Conservation (phyloP, 352 stramenopile genomes). For the Pythium rishiriense region DNA sequence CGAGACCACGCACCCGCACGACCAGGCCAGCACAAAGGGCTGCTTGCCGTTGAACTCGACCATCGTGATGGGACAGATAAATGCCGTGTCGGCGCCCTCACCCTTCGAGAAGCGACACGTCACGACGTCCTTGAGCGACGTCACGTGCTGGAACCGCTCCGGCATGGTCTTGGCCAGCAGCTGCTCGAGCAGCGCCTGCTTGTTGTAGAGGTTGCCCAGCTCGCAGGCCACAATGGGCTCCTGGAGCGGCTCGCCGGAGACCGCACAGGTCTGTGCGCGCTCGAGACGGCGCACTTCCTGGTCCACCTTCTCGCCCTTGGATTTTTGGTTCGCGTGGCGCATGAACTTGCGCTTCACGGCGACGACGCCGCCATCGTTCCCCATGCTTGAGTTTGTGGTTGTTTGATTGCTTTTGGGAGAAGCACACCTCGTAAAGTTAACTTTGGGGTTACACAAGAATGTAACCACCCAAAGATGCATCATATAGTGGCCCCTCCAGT, state of each 20-base stretch:
- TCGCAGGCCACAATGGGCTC: conserved; percentile 88
- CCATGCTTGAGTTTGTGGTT: conserved; percentile 52
- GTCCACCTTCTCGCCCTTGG: conserved; percentile 66
- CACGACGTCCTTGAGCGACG: conserved; percentile 87
- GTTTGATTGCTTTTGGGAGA: neutral
- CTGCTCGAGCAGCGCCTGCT: conserved; percentile 83
- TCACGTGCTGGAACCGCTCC: conserved; percentile 73
- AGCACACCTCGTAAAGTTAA: neutral
- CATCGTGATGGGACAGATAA: conserved; percentile 83
- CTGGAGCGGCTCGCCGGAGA: conserved; percentile 78
- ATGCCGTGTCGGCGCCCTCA: conserved; percentile 9
- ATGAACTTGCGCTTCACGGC: conserved; percentile 95
- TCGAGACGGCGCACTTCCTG: conserved; percentile 57
- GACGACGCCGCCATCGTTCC: conserved; percentile 92
- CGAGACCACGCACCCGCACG: conserved; percentile 88
- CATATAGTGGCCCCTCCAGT: neutral
- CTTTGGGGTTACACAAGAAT: neutral
- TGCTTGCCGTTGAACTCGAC: conserved; percentile 87
- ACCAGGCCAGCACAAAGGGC: conserved; percentile 79
- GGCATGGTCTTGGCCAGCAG: conserved; percentile 82
- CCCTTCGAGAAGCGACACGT: conserved; percentile 54
- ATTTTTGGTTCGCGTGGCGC: conserved; percentile 82
- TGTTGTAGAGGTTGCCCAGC: conserved; percentile 93
- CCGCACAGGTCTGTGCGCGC: conserved; percentile 68
- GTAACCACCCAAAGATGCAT: neutral